Conservation (phyloP, 2,329 filamentous ascomycete species). For the Verticillium tricorpus region DNA sequence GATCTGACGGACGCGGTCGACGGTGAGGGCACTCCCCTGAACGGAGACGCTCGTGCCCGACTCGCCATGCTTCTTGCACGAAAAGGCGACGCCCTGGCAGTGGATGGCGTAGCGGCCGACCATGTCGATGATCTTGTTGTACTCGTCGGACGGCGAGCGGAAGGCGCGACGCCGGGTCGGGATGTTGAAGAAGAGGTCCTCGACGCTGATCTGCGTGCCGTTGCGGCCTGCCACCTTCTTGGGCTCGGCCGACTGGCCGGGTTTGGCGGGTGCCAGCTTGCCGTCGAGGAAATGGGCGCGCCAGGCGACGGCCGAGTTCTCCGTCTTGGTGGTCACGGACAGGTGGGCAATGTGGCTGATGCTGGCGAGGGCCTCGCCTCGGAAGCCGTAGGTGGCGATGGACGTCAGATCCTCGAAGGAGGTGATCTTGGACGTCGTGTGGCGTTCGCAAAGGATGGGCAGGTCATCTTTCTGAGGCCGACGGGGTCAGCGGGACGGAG, state of each 20-base stretch:
- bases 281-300: slow-evolving; percentile 83
- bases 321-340: slow-evolving; percentile 89
- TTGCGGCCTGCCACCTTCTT: slow-evolving; percentile 82
- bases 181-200: slow-evolving; percentile 96
- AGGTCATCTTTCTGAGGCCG: slow-evolving; percentile 74
- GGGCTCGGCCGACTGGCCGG: slow-evolving; percentile 80
- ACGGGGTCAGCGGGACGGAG: slow-evolving; percentile 14
- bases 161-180: slow-evolving; percentile 86
- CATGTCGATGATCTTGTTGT: slow-evolving; percentile 95
- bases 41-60: slow-evolving; percentile 78
- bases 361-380: slow-evolving; percentile 91
- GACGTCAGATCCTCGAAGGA: slow-evolving; percentile 86
- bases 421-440: slow-evolving; percentile 94
- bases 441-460: slow-evolving; percentile 87
- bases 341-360: slow-evolving; percentile 98
- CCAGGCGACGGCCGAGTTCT: slow-evolving; percentile 84
- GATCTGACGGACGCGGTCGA: slow-evolving; percentile 86
- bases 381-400: slow-evolving; percentile 96
- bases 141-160: slow-evolving; percentile 87
- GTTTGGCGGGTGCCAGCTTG: slow-evolving; percentile 75
- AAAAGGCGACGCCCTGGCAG: slow-evolving; percentile 86
- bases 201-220: slow-evolving; percentile 93
- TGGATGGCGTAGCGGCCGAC: slow-evolving; percentile 92
- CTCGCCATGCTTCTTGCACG: slow-evolving; percentile 94
- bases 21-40: slow-evolving; percentile 63